phyloP scores from a whole-genome alignment of 495 filamentous ascomycete species.

The Physcia stellaris region DNA sequence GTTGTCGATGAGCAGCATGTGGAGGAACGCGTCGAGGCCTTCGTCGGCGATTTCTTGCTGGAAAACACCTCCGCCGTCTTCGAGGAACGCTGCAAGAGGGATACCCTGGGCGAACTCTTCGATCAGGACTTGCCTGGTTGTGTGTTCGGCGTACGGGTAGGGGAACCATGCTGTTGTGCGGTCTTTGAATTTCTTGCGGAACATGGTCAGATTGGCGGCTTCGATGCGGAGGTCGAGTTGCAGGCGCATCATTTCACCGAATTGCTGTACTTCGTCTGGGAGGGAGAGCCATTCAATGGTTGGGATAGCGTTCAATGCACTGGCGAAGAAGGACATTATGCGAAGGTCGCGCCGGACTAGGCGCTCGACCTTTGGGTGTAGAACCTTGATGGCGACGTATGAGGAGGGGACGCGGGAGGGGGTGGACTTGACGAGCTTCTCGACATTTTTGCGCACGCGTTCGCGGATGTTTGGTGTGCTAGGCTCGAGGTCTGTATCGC shows the following conservation, averaged over 20 bases:
- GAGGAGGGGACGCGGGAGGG: constrained; percentile 77
- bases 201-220: constrained; percentile 73
- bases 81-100: constrained; percentile 75
- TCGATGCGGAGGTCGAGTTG: constrained; percentile 95
- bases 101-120: constrained; percentile 96
- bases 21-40: constrained; percentile 92
- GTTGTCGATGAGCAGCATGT: constrained; percentile 96
- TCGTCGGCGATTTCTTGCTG: constrained; percentile 90
- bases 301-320: constrained; percentile 70
- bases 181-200: constrained; percentile 81
- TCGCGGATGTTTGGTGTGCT: constrained; percentile 41
- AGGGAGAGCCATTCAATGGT: constrained; percentile 97
- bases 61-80: constrained; percentile 83
- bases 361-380: constrained; percentile 83
- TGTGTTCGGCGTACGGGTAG: constrained; percentile 82
- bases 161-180: constrained; percentile 92
- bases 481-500: constrained; percentile 38
- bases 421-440: constrained; percentile 69
- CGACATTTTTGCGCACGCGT: constrained; percentile 67
- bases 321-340: constrained; percentile 91
- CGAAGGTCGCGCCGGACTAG: constrained; percentile 75
- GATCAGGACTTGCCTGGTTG: constrained; percentile 79
- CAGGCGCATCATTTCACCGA: constrained; percentile 96
- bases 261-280: constrained; percentile 85
- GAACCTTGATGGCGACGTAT: constrained; percentile 93